Evolutionary conservation across 139 green algal genomes (phyloP).

Genomic region (Chlorella sorokiniana): DNA sequence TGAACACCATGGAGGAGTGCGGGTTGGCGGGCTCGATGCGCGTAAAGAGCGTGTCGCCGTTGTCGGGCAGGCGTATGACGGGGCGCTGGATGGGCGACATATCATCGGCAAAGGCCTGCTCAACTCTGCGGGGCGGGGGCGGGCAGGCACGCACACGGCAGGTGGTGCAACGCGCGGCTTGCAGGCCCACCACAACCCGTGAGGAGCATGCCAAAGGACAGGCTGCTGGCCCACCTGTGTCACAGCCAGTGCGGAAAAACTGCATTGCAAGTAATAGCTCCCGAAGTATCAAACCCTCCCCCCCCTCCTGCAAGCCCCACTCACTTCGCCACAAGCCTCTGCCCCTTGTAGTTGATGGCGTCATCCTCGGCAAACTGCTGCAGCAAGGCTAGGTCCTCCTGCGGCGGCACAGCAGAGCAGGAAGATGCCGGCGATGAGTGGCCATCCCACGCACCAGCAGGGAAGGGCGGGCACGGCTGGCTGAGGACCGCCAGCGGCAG

Average conservation of each 20-base stretch:
- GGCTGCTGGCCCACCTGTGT: too few species aligned
- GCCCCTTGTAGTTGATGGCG: constrained; percentile 44
- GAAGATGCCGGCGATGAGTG: neutral
- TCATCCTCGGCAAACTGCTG: constrained; percentile 54
- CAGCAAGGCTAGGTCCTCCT: constrained; percentile 56
- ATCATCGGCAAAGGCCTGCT: neutral
- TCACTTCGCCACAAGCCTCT: constrained; percentile 14
- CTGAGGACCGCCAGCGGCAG: neutral
- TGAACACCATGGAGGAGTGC: constrained; percentile 79
- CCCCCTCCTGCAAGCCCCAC: neutral
- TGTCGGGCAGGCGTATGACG: constrained; percentile 60
- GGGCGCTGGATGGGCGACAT: constrained; percentile 40
- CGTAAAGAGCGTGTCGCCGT: constrained; percentile 63
- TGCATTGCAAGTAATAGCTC: too few species aligned
- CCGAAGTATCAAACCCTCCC: neutral
- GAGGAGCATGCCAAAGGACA: too few species aligned
- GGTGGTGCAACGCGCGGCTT: neutral
- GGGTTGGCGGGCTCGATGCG: constrained; percentile 67
- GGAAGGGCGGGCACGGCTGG: too few species aligned
- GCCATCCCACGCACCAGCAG: neutral
- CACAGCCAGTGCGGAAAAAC: too few species aligned
- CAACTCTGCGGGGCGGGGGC: neutral
- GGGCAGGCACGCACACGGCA: neutral
- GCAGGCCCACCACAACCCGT: too few species aligned
- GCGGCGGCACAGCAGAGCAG: neutral